A percentile compares a stretch with the other conserved stretches of the same genome.
Conservation (phyloP, 2,329 filamentous ascomycete species). For the Aspergillus sojae region DNA sequence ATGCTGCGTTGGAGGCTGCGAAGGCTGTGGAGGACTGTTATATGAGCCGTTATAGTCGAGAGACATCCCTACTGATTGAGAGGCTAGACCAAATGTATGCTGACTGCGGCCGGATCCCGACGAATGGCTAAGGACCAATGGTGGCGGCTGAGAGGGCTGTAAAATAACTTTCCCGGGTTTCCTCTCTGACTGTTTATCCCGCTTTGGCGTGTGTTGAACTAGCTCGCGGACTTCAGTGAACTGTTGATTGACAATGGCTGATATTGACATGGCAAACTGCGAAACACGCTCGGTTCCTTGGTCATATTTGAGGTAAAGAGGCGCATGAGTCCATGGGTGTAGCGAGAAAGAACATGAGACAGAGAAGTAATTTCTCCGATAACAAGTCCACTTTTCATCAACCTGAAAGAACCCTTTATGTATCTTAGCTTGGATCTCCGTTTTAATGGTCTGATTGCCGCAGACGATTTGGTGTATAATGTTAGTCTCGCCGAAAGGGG, state of each 20-base stretch:
- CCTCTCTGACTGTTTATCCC: slow-evolving; percentile 81
- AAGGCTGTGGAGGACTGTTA: slow-evolving; percentile 31
- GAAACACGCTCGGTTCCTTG: slow-evolving; percentile 61
- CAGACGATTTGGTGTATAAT: slow-evolving; percentile 39
- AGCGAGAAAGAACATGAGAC: slow-evolving; percentile 79
- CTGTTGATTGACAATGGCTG: slow-evolving; percentile 77
- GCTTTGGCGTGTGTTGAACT: slow-evolving; percentile 87
- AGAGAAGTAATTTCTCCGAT: slow-evolving; percentile 87
- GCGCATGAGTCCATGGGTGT: slow-evolving; percentile 60
- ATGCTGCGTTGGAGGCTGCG: slow-evolving; percentile 51
- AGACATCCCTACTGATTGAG: slow-evolving; percentile 30
- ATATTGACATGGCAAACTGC: slow-evolving; percentile 80
- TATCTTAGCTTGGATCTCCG: slow-evolving; percentile 77
- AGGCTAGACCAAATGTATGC: slow-evolving; percentile 28
- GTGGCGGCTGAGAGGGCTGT: slow-evolving; percentile 64
- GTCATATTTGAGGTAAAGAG: slow-evolving; percentile 59
- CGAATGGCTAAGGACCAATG: slow-evolving; percentile 34
- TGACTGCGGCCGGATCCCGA: slow-evolving; percentile 26
- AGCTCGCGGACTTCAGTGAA: slow-evolving; percentile 77
- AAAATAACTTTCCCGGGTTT: slow-evolving; percentile 72
- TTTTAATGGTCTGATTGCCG: slow-evolving; percentile 57
- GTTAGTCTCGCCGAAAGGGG: slow-evolving; percentile 46
- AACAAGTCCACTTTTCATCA: slow-evolving; percentile 88
- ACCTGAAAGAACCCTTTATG: slow-evolving; percentile 86
- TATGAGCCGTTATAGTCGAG: slow-evolving; percentile 40